Base-by-base conservation (phyloP, 139 green algal species). In the Auxenochlorella pyrenoidosa region DNA sequence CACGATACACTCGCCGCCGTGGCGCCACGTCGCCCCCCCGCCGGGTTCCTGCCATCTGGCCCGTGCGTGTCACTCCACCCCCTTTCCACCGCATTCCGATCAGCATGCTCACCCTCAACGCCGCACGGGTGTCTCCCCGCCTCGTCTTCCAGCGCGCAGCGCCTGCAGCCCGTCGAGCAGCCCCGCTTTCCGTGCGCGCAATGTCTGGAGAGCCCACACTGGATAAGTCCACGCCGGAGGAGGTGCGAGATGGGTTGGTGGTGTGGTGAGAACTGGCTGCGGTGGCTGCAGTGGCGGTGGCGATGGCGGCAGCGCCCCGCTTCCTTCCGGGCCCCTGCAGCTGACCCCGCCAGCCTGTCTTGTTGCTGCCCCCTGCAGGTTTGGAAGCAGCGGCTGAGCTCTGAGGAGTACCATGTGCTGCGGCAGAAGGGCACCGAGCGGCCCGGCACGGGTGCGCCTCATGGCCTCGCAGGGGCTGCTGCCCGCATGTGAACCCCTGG, bases 381-480 rank as follows among this genome's bases (percentile, higher is more conserved):
- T 2, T 93, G 71, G 73, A 82, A 86, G 63, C 32, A 87, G 36
- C 16, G 63, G 59, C 77, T 91, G 40, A 75, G 0, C 18, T 21
- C 47, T 4, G 43, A 88, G 60, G 59, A 85, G 94, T 98, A 93
- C 86, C 87, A 96, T 24, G 94, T 99, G 47, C 89, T 99, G n/a
- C 90, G 97, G 18, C 80, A 97, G 70, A 99, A 99, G 89, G 97
- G 97, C 81, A 99, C 97, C 10, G 97, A 99, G 85, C 88, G 86
- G 18, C 87, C 96, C 30, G 92, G 90, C 28, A 93, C 86, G 1
- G 97, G 54, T 63, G 54, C 54, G 54, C 54, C 54, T 63, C 47
- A 10, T 54, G 47, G 47, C 47, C 47, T 54, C 47, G 47, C n/a
- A n/a, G n/a, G n/a, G n/a, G n/a, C n/a, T n/a, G n/a, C n/a, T n/a